phyloP scores from a whole-genome alignment of 2,329 filamentous ascomycete species.

The Cladosporium colombiae region DNA sequence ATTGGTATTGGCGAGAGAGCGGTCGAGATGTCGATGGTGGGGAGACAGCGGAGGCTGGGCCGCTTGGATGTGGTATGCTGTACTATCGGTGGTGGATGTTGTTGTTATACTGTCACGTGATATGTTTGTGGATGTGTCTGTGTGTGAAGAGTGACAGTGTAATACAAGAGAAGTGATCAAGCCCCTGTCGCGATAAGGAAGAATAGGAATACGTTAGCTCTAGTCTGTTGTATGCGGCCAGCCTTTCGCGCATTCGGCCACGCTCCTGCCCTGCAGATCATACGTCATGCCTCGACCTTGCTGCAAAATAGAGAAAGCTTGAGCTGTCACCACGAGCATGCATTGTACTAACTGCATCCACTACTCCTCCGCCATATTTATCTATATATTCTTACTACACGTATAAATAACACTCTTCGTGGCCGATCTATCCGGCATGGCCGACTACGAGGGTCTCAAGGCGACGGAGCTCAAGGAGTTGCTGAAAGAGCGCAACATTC shows the following conservation, averaged over 20 bases:
- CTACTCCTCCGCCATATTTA: neutral
- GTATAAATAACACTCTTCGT: neutral
- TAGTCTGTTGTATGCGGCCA: neutral
- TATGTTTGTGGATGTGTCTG: neutral
- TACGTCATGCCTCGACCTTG: neutral
- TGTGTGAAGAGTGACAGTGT: neutral
- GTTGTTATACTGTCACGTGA: neutral
- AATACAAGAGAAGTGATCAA: neutral
- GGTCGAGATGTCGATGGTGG: conserved; percentile 8
- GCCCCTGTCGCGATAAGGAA: conserved; percentile 1
- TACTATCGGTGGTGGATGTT: neutral
- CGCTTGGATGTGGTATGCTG: neutral
- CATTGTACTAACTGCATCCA: neutral
- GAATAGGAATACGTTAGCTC: neutral
- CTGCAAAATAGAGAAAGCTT: conserved; percentile 19
- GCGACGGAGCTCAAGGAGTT: conserved; percentile 49
- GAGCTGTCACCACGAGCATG: neutral
- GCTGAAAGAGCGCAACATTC: conserved; percentile 50
- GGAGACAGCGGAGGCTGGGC: conserved; percentile 2
- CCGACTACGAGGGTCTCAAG: conserved; percentile 50
- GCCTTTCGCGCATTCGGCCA: neutral
- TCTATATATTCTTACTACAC: neutral
- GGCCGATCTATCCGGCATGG: conserved; percentile 23
- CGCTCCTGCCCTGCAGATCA: neutral
- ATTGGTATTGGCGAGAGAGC: neutral